phyloP scores from a whole-genome alignment of 805 yeast genomes.

The Suhomyces xylopsoci region DNA sequence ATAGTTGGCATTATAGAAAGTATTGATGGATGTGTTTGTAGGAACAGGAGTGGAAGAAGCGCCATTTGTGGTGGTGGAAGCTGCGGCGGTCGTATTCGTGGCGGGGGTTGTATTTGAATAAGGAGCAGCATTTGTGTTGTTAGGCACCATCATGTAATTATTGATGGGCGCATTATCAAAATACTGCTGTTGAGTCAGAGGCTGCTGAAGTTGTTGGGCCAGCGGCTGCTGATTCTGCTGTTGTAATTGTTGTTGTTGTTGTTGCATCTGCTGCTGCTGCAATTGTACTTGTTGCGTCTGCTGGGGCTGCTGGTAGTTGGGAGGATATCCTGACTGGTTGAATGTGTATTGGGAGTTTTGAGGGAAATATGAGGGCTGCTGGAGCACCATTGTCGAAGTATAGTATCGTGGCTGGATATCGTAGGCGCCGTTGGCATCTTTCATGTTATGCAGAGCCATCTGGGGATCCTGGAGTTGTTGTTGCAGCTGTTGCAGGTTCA shows the following conservation, averaged over 20 bases:
- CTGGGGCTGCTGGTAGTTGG: constrained; percentile 11
- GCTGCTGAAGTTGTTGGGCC: constrained; percentile 2
- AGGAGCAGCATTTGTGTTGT: constrained; percentile 1
- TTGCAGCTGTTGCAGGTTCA: constrained; percentile 4
- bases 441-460: constrained; percentile 5
- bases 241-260: neutral
- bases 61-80: constrained; percentile 6
- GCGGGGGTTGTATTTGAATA: constrained; percentile 5
- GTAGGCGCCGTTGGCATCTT: constrained; percentile 3
- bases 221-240: neutral
- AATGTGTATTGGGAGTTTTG: constrained; percentile 10
- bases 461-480: constrained; percentile 4
- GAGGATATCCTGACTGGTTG: constrained; percentile 9
- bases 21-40: constrained; percentile 8
- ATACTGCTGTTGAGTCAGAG: constrained; percentile 5
- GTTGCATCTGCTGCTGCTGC: constrained; percentile 6
- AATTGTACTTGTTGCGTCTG: constrained; percentile 7
- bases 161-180: constrained; percentile 16
- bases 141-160: constrained; percentile 22
- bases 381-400: constrained; percentile 22
- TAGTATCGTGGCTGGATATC: constrained; percentile 21
- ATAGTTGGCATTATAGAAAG: constrained; percentile 5
- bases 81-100: constrained; percentile 6
- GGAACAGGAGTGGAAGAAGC: constrained; percentile 4
- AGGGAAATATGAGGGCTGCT: constrained; percentile 18